Conservation (phyloP, 75 land plant genomes). For the Picea glauca region DNA sequence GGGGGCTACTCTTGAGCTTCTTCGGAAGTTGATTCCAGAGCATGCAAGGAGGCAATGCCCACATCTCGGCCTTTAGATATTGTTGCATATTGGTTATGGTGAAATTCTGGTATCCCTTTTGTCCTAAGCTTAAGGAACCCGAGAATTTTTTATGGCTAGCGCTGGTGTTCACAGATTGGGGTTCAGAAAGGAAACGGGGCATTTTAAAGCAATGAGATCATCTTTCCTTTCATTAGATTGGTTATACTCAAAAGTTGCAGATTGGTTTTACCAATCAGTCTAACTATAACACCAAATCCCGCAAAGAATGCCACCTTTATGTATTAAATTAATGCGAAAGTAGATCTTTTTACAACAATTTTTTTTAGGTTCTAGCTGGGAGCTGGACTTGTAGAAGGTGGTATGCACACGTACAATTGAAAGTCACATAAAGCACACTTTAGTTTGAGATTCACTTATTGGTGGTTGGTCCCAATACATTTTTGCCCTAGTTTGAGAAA, state of each 20-base stretch:
- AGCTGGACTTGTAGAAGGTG: not conserved
- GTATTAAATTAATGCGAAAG: conserved; percentile 5
- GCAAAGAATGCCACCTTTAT: conserved; percentile 7
- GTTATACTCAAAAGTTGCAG: conserved; percentile 8
- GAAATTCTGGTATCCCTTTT: conserved; percentile 7
- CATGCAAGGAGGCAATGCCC: conserved; percentile 69
- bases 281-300: not conserved
- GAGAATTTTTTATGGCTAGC: conserved; percentile 4
- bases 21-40: conserved; percentile 67
- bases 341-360: not conserved
- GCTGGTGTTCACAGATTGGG: conserved; percentile 1
- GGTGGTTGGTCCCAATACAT: conserved; percentile 8
- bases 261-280: conserved; percentile 9
- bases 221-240: not conserved
- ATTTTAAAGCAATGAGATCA: conserved; percentile 1
- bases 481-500: conserved; percentile 1
- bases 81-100: not conserved
- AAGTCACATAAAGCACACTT: not conserved
- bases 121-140: not conserved
- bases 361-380: not conserved
- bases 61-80: not conserved
- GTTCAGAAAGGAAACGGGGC: not conserved
- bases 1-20: conserved; percentile 60
- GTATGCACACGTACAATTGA: conserved; percentile 1
- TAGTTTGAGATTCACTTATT: not conserved